These are phyloP conservation scores for Suillus decipiens DNA, from an alignment of 768 basidiomycete species.

Conservation along the genomic window DNA sequence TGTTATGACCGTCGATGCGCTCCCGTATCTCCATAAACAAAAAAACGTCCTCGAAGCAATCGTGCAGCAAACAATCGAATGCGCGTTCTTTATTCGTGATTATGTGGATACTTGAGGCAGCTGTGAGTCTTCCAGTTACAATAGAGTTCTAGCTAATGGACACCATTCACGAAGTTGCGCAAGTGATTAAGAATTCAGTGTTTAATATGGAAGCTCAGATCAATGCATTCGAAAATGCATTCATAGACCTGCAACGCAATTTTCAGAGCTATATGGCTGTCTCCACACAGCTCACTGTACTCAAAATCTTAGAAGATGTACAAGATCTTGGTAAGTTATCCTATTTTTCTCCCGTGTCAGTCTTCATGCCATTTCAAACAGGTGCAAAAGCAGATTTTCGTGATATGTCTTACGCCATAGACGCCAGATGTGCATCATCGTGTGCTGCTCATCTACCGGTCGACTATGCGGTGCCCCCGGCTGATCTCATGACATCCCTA, in stretches of 20 bases:
- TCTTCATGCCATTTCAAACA: background rate
- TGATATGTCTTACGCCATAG: constrained; percentile 21
- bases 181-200: background rate
- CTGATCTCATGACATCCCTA: background rate
- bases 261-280: background rate
- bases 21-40: background rate
- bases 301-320: constrained; percentile 2
- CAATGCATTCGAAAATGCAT: constrained; percentile 5
- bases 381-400: constrained; percentile 18
- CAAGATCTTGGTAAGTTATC: background rate
- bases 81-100: constrained; percentile 31
- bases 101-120: constrained; percentile 26
- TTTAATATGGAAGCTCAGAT: constrained; percentile 3
- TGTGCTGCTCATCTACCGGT: background rate
- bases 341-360: background rate
- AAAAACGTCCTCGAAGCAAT: constrained; percentile 12
- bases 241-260: background rate
- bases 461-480: background rate
- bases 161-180: constrained; percentile 2
- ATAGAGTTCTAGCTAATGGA: background rate
- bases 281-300: background rate
- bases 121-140: constrained; percentile 15
- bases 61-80: constrained; percentile 27
- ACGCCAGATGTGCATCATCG: constrained; percentile 18
- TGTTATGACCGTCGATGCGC: background rate